Evolutionary conservation across 306 rosid species (phyloP), one percentile per base, ranked within the genome.

Genomic region (Cucumis cinereus): DNA sequence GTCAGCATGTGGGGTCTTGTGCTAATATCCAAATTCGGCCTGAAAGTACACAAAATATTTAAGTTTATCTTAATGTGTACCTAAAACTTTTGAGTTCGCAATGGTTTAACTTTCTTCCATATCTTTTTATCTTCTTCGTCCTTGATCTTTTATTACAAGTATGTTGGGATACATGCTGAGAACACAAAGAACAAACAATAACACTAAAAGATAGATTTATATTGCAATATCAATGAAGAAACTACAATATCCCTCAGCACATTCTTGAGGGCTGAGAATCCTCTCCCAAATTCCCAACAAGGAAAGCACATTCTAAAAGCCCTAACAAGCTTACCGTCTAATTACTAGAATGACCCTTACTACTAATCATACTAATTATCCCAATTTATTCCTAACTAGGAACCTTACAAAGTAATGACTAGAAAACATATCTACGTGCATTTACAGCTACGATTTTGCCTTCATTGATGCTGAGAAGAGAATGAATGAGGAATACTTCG

Each of bases 381-480:
- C 35, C 35, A 30, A 30, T 3, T 30, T 30, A 30, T 30, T 30
- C 35, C 35, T 30, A 30, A 30, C 5, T 2, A 30, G 35, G 35
- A 30, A 30, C 35, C 35, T 30, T 30, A 30, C 35, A 30, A 30
- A 30, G 35, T 20, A 40, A 9, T 67, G 52, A 67, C 14, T 38
- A 41, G 8, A 10, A 9, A n/a, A 67, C 73, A 69, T 78, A 53
- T 77, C 79, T 55, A 15, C 79, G 49, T 52, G 67, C 77, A n/a
- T 60, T 11, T 63, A 86, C 88, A 93, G 98, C 82, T 93, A 91
- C 80, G 98, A 91, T 81, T 93, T 89, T 79, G 98, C 97, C 28
- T 93, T 93, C 76, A 84, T 93, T 74, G 98, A 93, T 81, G 98
- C 98, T 6, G 98, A 93, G 79, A 93, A 93, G 88, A 88, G 84